A percentile compares a stretch with the other conserved stretches of the same genome.
These are phyloP conservation scores for Aspergillus kassunensis DNA, from an alignment of 495 filamentous ascomycete species.

Conservation along the genomic window DNA sequence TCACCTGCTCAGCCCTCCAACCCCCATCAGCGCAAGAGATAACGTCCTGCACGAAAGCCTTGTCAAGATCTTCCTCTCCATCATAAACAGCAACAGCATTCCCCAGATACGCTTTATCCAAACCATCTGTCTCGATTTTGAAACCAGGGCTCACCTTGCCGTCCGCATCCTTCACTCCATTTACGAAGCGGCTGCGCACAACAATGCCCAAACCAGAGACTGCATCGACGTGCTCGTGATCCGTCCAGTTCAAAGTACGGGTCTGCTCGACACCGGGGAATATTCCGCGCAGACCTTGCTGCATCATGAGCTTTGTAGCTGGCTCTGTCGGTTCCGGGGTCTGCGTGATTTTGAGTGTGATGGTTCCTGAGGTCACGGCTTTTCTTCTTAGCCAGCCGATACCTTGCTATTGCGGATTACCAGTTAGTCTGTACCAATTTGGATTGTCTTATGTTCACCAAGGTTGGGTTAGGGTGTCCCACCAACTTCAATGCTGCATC, in stretches of 20 bases:
- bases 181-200: neutral
- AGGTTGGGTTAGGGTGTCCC: too few species aligned
- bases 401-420: neutral
- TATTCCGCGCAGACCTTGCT: neutral
- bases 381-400: constrained; percentile 1
- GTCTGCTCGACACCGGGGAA: constrained; percentile 1
- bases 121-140: neutral
- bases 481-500: neutral
- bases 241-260: neutral
- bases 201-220: neutral
- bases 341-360: neutral
- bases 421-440: too few species aligned
- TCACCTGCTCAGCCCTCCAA: constrained; percentile 1
- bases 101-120: neutral
- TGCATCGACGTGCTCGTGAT: neutral
- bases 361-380: neutral
- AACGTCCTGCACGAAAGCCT: neutral
- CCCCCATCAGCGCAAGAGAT: neutral
- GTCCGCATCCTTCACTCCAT: neutral
- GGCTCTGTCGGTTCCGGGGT: neutral
- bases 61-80: neutral
- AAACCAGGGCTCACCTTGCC: neutral
- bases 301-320: neutral
- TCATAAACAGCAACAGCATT: neutral
- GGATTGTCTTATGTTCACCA: too few species aligned